Evolutionary conservation across 2,329 filamentous ascomycete species (phyloP).

Genomic region (Verticillium tricorpus): DNA sequence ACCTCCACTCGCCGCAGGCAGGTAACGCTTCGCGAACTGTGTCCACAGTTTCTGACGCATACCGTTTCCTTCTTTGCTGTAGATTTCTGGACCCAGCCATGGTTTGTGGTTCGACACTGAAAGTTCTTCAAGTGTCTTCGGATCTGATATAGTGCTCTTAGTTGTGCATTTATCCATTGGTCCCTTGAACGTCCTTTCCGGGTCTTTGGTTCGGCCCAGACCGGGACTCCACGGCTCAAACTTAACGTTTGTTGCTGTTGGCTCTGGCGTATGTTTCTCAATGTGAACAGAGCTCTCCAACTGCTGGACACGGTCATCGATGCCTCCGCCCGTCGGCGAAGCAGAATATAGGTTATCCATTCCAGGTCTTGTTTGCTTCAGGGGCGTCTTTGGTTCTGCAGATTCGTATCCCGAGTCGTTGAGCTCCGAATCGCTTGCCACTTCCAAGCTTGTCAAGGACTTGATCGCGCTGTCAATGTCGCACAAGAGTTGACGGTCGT

Average conservation of each 20-base stretch:
- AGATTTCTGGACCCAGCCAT: background rate
- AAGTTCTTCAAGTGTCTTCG: background rate
- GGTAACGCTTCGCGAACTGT: background rate
- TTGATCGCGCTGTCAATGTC: background rate
- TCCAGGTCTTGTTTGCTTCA: background rate
- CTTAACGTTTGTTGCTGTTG: background rate
- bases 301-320: background rate
- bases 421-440: background rate
- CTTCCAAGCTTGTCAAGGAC: background rate
- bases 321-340: background rate
- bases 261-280: background rate
- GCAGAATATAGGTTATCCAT: background rate
- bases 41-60: background rate
- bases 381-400: background rate
- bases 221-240: background rate
- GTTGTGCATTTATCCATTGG: background rate
- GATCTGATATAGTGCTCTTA: background rate
- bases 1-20: background rate
- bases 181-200: background rate
- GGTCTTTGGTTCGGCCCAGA: background rate
- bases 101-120: background rate
- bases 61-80: background rate
- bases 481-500: background rate
- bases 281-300: background rate
- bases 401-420: background rate